Conservation (phyloP, 306 rosid genomes). For the Clitoria ternatea region DNA sequence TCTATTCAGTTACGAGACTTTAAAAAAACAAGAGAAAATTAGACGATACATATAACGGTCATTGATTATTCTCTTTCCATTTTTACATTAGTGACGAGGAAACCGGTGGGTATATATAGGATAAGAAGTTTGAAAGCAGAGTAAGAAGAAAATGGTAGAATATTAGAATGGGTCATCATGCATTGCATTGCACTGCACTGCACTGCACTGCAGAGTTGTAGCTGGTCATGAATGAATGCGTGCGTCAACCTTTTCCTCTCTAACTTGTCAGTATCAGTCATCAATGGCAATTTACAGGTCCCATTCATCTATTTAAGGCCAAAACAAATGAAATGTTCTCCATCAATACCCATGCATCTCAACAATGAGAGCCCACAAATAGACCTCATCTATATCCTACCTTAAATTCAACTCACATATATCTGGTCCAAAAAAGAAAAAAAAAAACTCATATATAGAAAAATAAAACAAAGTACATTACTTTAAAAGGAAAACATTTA, state of each 20-base stretch:
- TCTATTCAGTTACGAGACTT: no score
- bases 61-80: not conserved
- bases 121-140: no score
- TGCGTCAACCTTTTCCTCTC: constrained; percentile 2
- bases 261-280: not conserved
- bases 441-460: not conserved
- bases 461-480: not conserved
- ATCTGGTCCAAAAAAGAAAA: no score
- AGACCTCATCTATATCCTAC: not conserved
- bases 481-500: constrained; percentile 18
- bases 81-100: not conserved
- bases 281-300: not conserved
- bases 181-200: no score
- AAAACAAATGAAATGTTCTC: not conserved
- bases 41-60: not conserved
- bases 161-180: not conserved
- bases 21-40: not conserved
- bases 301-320: constrained; percentile 1
- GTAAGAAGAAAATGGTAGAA: no score
- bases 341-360: not conserved
- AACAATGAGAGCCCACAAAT: not conserved
- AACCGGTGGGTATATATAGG: constrained; percentile 7
- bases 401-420: not conserved
- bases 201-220: not conserved
- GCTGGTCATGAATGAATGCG: constrained; percentile 10